Base-by-base conservation (phyloP, 2,329 filamentous ascomycete species). In the Cercospora citrullina region DNA sequence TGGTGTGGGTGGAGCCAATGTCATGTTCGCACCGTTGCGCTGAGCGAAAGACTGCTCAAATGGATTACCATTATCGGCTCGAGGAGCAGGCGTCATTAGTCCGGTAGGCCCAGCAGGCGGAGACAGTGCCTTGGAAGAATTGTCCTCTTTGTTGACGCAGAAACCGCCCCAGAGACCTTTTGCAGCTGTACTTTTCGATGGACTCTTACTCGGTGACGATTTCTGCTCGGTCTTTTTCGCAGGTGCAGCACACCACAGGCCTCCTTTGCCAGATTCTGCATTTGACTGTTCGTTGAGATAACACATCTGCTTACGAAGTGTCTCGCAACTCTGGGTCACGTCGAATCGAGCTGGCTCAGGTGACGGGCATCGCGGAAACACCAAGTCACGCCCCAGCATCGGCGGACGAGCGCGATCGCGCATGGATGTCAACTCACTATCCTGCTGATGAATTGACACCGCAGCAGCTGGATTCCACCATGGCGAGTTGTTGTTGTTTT, bases 311-410 rank as follows among this genome's bases (percentile, higher is more conserved):
- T 80, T 80, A 30, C 79, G 76, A 8, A 83, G 74, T 76, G 87
- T 72, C 82, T 86, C 77, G 9, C 82, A 83, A 8, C 81, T 79
- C 75, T 93, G 91, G 65, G 91, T 90, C 0, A 91, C 89, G 76
- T 96, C 93, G 75, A 96, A 90, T 75, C 92, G 89, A 16, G 93
- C 96, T 64, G 89, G 87, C 78, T 94, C 90, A 5, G 94, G 94
- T 28, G 94, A 97, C 9, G 86, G 85, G 77, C 93, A 97, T 77
- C 87, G 87, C 36, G 93, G 91, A 77, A 97, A 96, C 28, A 85
- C 83, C 64, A 98, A 86, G 72, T 96, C 91, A 66, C 84, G 82
- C 65, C 94, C 94, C 10, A 97, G 87, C 93, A 98, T 96, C 9
- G 94, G 94, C 48, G 94, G 94, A 51, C 85, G 86, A 28, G 85